Base-by-base conservation (phyloP, 129 eudicot genomes). In the Centella asiatica region DNA sequence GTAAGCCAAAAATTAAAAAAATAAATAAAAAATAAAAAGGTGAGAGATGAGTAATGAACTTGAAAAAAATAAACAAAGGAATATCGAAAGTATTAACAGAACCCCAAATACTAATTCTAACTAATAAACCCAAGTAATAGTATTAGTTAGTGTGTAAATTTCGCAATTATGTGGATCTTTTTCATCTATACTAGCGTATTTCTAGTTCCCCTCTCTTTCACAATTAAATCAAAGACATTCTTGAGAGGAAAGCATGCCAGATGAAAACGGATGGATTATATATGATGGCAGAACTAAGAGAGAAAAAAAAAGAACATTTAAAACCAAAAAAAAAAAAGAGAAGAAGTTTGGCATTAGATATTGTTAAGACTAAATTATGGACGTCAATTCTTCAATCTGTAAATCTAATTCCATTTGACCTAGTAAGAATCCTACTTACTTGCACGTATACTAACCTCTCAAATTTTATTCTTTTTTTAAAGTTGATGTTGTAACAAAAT, bases 401-500 rank as follows among this genome's bases (percentile, higher is more conserved):
- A 23, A 2, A 11, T 33, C 26, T 27, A 33, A 5, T 2, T 9
- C 11, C 12, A 33, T 58, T 33, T 58, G 46, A 57, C 63, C 46
- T 18, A 8, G 26, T 28, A 36, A 58, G 63, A 58, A 58, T 58
- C 63, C 20, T 19, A 57, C 29, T 57, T 58, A 20, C 63, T 58
- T 58, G 63, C 47, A 58, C 63, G 63, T 34, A 58, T 40, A 11
- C 9, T 58, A 17, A n/a, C 7, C n/a, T 33, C 18, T 57, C 6
- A 57, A 33, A n/a, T 9, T n/a, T 58, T 34, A 34, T 58, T 33
- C 27, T 19, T 11, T 34, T 58, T 58, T 4, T 11, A 58, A 58
- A 58, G 63, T 58, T 58, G 63, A 57, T 34, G 45, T 34, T 22
- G 63, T 58, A 40, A 19, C 33, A 58, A 34, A 58, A 22, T 7